Evolutionary conservation across 371 early-diverging fungal genomes (phyloP), one percentile per base, ranked within the genome.

Genomic region (Rhizopus sp.): DNA sequence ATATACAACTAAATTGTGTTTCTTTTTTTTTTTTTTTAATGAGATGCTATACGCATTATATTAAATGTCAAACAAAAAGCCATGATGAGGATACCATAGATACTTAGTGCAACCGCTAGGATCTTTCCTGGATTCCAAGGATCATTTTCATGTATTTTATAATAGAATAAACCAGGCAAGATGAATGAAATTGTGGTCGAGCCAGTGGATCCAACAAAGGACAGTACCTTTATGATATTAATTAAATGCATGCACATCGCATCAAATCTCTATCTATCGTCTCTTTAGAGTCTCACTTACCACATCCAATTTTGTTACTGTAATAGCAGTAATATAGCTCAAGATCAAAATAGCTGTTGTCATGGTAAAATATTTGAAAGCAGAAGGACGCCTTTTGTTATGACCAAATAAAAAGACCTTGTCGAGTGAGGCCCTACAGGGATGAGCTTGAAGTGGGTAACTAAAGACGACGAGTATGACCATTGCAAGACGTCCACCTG

Each of bases 101-200:
- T 3, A 1, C 75, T 66, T 12, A 91, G 48, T 15, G 68, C 47
- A 5, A 82, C 77, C 3, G 88, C 72, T 9, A 68, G 48, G 29
- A 84, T 64, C 59, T 84, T 85, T 50, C 73, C 73, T 7, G 48
- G 55, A 35, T 69, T 71, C 89, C 88, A 88, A 2, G 81, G 78
- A 29, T 81, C 69, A 55, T 82, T 66, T 49, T 78, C 70, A 56
- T 89, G 86, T 51, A 96, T 67, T 73, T 92, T 93, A 76, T 90
- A 91, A 76, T 97, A 99, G 58, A 98, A 94, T 8, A 96, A 42
- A 2, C 97, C 93, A 0, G 99, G 99, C 30, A 99, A 80, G 57
- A 99, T 98, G 63, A 98, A 95, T 55, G 98, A 96, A 55, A 99
- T 96, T n/a, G 94, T 87, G 1, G 98, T 97, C 1, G 97, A 96